Base-by-base conservation (phyloP, 2,329 filamentous ascomycete species). In the Penicillium aurantiogriseum region DNA sequence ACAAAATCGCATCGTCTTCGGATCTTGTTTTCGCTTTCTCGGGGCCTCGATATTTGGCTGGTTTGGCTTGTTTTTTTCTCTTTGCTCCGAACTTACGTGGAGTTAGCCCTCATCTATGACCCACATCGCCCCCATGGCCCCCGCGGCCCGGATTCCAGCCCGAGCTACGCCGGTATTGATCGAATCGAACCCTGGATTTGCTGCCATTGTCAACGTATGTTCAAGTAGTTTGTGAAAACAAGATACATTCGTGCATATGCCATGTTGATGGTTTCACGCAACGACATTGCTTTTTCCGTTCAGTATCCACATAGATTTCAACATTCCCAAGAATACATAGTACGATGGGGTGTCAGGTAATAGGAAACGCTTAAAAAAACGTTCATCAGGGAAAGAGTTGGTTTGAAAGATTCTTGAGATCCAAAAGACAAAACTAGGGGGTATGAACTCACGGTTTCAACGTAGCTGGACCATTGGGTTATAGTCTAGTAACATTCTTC, bases 301-400 rank as follows among this genome's bases (percentile, higher is more conserved):
- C 54, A 56, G 54, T 39, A 56, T 52, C 47, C 54, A 56, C 54
- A 52, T 27, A 56, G 15, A 9, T 56, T 17, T 56, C 54, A 56
- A 56, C 48, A 52, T 51, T 42, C 48, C 54, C 48, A 56, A 40
- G 10, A 42, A 50, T 38, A 38, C 31, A 13, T n/a, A 36, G 36
- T 42, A 46, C n/a, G 15, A 27, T 44, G 54, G 47, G 47, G 25
- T 56, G 54, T 56, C 54, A 56, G 48, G 35, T 56, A 56, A 52
- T 56, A 56, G 54, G 54, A 52, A 56, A 52, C 54, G 54, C 42
- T 56, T 46, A 35, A 25, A 44, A 55, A 45, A 46, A 56, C 48
- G 48, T 45, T 51, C 54, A 56, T 56, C 54, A 56, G 25, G 42
- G 48, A 56, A 56, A 39, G 11, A 4, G 27, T 35, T 15, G 9